Percentiles rank a stretch among this genome's conserved stretches.
Conservation (phyloP, 1,284 basidiomycete genomes). For the Cryptococcus sp. region DNA sequence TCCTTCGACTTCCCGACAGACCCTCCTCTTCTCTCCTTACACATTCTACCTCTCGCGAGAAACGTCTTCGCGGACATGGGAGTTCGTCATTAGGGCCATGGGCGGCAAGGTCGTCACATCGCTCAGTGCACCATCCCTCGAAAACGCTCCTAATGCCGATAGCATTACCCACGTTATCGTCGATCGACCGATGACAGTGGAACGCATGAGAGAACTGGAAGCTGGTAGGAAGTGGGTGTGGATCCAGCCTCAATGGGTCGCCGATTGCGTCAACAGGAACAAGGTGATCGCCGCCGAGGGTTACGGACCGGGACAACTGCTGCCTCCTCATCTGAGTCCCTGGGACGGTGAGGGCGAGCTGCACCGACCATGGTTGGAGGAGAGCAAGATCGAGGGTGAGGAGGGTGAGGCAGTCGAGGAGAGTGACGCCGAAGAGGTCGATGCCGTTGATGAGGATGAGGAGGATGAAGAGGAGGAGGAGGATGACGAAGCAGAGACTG, state of each 20-base stretch:
- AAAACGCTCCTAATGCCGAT: slow-evolving; percentile 58
- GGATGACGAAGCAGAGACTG: slow-evolving; percentile 40
- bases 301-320: slow-evolving; percentile 81
- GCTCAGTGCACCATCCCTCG: slow-evolving; percentile 70
- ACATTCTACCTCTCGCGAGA: slow-evolving; percentile 95
- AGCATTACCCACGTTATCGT: slow-evolving; percentile 95
- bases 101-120: slow-evolving; percentile 83
- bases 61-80: slow-evolving; percentile 87
- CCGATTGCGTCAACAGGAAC: slow-evolving; percentile 89
- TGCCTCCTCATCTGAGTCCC: slow-evolving; percentile 95
- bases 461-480: slow-evolving; percentile 53
- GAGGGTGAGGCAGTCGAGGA: slow-evolving; percentile 47
- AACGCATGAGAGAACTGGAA: slow-evolving; percentile 64
- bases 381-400: slow-evolving; percentile 53
- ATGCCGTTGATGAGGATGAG: slow-evolving; percentile 47
- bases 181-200: slow-evolving; percentile 72
- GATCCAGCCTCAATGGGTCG: slow-evolving; percentile 97
- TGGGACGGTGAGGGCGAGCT: slow-evolving; percentile 77
- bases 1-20: slow-evolving; percentile 57
- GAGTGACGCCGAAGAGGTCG: slow-evolving; percentile 46
- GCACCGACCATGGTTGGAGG: slow-evolving; percentile 60
- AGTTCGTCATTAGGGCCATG: slow-evolving; percentile 90
- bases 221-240: slow-evolving; percentile 73
- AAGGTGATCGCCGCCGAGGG: slow-evolving; percentile 81
- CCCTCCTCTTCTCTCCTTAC: slow-evolving; percentile 76